Conservation (phyloP, 164 flowering plant genomes). For the Macadamia tetraphylla region DNA sequence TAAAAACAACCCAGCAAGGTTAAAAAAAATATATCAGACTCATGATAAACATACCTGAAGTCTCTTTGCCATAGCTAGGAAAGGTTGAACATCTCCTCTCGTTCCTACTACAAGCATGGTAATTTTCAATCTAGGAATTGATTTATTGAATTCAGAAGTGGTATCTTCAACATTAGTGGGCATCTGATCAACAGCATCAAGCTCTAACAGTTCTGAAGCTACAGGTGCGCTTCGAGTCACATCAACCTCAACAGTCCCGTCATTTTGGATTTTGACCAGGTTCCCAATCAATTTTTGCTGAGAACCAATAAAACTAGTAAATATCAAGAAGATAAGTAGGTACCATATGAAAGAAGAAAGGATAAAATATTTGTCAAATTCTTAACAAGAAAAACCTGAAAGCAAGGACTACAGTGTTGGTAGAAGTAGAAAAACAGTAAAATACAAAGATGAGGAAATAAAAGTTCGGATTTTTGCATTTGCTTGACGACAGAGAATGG, state of each 20-base stretch:
- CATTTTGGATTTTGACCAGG: constrained; percentile 72
- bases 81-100: constrained; percentile 94
- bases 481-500: too few species aligned
- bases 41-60: constrained; percentile 56
- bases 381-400: too few species aligned
- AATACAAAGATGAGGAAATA: too few species aligned
- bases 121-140: constrained; percentile 76
- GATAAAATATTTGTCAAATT: too few species aligned
- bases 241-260: constrained; percentile 89
- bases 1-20: not conserved
- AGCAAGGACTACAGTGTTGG: too few species aligned
- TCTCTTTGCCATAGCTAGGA: constrained; percentile 82
- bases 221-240: constrained; percentile 49
- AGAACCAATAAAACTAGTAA: constrained; percentile 2
- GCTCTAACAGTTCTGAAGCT: constrained; percentile 70
- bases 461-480: too few species aligned
- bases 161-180: constrained; percentile 23
- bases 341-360: too few species aligned
- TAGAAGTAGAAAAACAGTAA: too few species aligned
- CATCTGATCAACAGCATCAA: constrained; percentile 39
- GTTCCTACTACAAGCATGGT: constrained; percentile 92
- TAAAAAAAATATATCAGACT: too few species aligned
- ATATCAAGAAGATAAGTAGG: not conserved
- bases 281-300: constrained; percentile 70
- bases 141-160: constrained; percentile 25